These are phyloP conservation scores for Lactifluus subvellereus DNA, from an alignment of 768 basidiomycete species.

Conservation along the genomic window DNA sequence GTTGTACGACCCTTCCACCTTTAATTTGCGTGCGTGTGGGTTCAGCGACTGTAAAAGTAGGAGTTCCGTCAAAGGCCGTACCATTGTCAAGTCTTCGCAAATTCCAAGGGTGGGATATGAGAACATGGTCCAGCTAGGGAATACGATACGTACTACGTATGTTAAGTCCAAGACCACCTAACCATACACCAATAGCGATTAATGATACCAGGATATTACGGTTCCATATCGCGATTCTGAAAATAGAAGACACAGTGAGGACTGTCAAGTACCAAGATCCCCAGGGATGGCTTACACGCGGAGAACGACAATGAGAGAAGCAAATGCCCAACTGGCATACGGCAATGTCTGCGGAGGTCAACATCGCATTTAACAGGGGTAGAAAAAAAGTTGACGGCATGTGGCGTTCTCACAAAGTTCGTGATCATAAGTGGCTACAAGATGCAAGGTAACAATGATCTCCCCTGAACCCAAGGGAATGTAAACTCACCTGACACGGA, in stretches of 20 bases:
- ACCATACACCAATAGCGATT: not conserved
- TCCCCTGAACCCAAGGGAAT: not conserved
- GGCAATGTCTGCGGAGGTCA: not conserved
- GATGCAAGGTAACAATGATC: not conserved
- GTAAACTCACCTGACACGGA: not conserved
- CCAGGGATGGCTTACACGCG: not conserved
- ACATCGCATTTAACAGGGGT: not conserved
- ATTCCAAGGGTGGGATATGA: not conserved
- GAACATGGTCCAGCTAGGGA: not conserved
- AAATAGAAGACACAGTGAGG: not conserved
- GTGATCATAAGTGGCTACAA: not conserved
- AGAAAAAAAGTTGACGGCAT: not conserved
- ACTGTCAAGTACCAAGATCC: not conserved
- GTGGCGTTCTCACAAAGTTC: not conserved
- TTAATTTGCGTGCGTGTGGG: not conserved
- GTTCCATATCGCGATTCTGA: constrained; percentile 10
- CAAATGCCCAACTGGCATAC: constrained; percentile 1
- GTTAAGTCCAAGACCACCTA: not conserved
- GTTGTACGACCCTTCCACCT: not conserved
- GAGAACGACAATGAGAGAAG: not conserved
- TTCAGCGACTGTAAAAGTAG: not conserved
- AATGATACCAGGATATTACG: not conserved
- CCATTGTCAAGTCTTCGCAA: constrained; percentile 6
- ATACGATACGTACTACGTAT: not conserved
- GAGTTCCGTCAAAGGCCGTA: not conserved